Evolutionary conservation across 2,329 filamentous ascomycete species (phyloP).

Genomic region (Aschersonia sp.): DNA sequence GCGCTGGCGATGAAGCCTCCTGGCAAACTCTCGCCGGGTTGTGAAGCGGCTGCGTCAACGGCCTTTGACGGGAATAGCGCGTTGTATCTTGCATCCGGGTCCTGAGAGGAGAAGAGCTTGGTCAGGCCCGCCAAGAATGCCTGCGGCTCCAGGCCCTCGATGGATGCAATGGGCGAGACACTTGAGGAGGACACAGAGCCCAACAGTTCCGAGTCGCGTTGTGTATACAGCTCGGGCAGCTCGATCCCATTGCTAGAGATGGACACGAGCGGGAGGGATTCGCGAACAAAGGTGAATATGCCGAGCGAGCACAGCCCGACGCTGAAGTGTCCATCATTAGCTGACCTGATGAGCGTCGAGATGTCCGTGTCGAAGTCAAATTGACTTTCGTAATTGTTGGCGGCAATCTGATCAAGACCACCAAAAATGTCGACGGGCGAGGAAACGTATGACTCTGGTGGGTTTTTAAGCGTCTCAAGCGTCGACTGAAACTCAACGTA

Average conservation of each 20-base stretch:
- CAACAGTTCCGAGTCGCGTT: neutral
- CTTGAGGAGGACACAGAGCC: neutral
- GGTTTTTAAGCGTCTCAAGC: constrained; percentile 3
- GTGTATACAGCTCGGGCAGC: constrained; percentile 8
- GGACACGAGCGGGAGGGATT: constrained; percentile 1
- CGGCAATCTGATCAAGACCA: constrained; percentile 2
- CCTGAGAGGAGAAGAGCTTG: constrained; percentile 3
- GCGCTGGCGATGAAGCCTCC: neutral
- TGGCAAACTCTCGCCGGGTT: neutral
- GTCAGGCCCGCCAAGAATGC: constrained; percentile 5
- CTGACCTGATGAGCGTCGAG: neutral
- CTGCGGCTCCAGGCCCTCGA: constrained; percentile 7
- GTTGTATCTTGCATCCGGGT: constrained; percentile 10
- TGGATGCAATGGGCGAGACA: constrained; percentile 5
- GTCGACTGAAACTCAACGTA: constrained; percentile 7
- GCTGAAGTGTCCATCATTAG: constrained; percentile 4
- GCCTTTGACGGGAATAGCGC: constrained; percentile 3
- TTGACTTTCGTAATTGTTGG: neutral
- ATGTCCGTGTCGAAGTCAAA: constrained; percentile 2
- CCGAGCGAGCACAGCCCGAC: constrained; percentile 1
- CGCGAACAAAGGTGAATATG: neutral
- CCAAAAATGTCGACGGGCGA: constrained; percentile 3
- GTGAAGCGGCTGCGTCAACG: neutral
- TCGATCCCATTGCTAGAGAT: constrained; percentile 15
- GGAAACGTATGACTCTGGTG: constrained; percentile 2